phyloP scores from a whole-genome alignment of 1,284 basidiomycete species.

The Cystobasidium slooffiae region DNA sequence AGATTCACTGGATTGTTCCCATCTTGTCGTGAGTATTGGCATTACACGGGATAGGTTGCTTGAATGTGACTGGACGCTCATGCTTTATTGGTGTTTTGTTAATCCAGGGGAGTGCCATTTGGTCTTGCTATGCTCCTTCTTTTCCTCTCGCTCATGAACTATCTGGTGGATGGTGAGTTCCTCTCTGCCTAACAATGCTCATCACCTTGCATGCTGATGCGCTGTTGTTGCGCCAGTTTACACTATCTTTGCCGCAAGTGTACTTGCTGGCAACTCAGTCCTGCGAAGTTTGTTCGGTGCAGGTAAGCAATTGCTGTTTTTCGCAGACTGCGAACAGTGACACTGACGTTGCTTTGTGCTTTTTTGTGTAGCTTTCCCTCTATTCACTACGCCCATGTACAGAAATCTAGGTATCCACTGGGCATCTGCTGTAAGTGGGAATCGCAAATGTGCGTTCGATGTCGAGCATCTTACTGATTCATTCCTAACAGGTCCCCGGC shows the following conservation, averaged over 20 bases:
- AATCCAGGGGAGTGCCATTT: constrained; percentile 31
- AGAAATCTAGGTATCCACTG: constrained; percentile 66
- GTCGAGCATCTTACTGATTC: neutral
- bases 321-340: neutral
- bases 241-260: constrained; percentile 12
- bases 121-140: constrained; percentile 66
- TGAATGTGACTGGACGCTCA: too few relatives aligned
- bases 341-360: neutral
- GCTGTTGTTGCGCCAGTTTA: constrained; percentile 34
- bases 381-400: constrained; percentile 63
- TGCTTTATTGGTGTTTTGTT: too few relatives aligned
- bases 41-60: constrained; percentile 61
- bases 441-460: constrained; percentile 60
- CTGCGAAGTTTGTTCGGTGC: constrained; percentile 69
- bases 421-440: constrained; percentile 70
- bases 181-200: neutral
- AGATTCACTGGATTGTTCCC: constrained; percentile 55
- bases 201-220: neutral
- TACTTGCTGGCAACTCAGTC: constrained; percentile 56
- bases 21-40: constrained; percentile 60
- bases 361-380: constrained; percentile 51
- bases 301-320: constrained; percentile 58
- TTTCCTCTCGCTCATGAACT: constrained; percentile 60
- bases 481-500: constrained; percentile 14
- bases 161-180: constrained; percentile 27